phyloP scores from a whole-genome alignment of 306 rosid species.

The Dryas alaskensis region DNA sequence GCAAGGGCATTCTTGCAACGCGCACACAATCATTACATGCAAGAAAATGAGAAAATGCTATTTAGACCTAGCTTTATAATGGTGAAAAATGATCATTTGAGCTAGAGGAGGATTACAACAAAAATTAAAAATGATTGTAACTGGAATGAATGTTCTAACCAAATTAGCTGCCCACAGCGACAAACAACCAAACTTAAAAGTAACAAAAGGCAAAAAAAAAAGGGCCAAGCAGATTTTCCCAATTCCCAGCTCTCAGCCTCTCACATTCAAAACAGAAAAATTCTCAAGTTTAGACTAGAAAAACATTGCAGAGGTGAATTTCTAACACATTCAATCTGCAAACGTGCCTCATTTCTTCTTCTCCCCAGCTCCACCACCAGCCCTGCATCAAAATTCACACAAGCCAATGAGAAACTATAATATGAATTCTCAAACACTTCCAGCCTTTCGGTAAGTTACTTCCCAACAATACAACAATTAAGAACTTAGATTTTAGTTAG shows the following conservation, averaged over 20 bases:
- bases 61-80: no score
- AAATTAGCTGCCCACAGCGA: neutral
- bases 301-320: neutral
- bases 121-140: no score
- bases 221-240: constrained; percentile 10
- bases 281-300: neutral
- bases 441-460: neutral
- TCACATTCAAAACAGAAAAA: constrained; percentile 14
- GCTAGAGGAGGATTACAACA: no score
- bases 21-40: no score
- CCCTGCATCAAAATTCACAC: constrained; percentile 40
- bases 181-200: neutral
- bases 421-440: neutral
- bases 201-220: neutral
- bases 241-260: constrained; percentile 13
- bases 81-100: no score
- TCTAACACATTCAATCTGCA: neutral
- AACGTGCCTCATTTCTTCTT: constrained; percentile 58
- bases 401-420: neutral
- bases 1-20: no score
- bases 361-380: constrained; percentile 89
- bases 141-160: neutral
- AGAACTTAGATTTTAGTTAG: neutral
- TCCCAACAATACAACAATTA: no score
- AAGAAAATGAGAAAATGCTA: no score